Conservation (phyloP, 768 basidiomycete species). For the Termitomyces sp. region DNA sequence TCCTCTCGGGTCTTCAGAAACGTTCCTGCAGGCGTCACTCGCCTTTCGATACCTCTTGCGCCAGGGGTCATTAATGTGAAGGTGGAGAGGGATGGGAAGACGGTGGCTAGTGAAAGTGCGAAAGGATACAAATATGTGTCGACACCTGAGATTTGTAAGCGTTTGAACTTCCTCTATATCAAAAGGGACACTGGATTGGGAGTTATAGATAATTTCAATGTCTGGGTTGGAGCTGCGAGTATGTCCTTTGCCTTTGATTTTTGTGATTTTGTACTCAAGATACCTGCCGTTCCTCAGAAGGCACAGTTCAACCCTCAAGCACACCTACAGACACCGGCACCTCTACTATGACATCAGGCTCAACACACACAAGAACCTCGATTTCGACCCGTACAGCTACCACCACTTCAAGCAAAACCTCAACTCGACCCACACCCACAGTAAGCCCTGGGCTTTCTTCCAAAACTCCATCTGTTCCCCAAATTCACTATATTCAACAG, state of each 20-base stretch:
- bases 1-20: constrained; percentile 32
- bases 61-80: constrained; percentile 52
- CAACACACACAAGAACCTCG: background rate
- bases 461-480: constrained; percentile 1
- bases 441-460: constrained; percentile 1
- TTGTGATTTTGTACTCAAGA: background rate
- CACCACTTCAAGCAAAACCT: constrained; percentile 6
- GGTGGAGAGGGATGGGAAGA: constrained; percentile 44
- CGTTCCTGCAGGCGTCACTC: constrained; percentile 48
- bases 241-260: constrained; percentile 4
- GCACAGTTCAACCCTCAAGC: background rate
- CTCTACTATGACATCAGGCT: background rate
- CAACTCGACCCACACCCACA: constrained; percentile 2
- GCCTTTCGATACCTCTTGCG: constrained; percentile 52
- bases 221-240: constrained; percentile 48
- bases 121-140: constrained; percentile 34
- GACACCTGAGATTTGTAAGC: constrained; percentile 29
- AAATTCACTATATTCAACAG: background rate
- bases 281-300: background rate
- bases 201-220: constrained; percentile 55
- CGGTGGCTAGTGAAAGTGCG: constrained; percentile 43
- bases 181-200: background rate
- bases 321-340: background rate
- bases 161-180: constrained; percentile 7
- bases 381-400: background rate